phyloP scores from a whole-genome alignment of 306 rosid genomes.

The apple (Malus domestica) region ASM211411v1 NC_041796.1:27743501-27744000 shows the following conservation, averaged over 20 bases:
- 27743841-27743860: conserved; percentile 2
- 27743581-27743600: conserved; percentile 18
- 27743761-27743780: conserved; percentile 14
- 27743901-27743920: not conserved
- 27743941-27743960: not conserved
- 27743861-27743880: not conserved
- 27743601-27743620: conserved; percentile 38
- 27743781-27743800: conserved; percentile 50
- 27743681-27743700: not conserved
- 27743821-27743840: conserved; percentile 52
- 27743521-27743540: not conserved
- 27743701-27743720: not conserved
- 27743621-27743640: conserved; percentile 26
- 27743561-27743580: conserved; percentile 24
- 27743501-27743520: not conserved
- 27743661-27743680: conserved; percentile 32
- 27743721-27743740: not conserved
- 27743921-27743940: not conserved
- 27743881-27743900: not conserved
- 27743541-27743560: conserved; percentile 35
- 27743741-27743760: not conserved
- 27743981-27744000: not conserved
- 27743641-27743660: conserved; percentile 45
- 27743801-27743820: conserved; percentile 90
- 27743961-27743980: not conserved